Conservation (phyloP, 495 filamentous ascomycete species). For the Pyrenula aspistea region DNA sequence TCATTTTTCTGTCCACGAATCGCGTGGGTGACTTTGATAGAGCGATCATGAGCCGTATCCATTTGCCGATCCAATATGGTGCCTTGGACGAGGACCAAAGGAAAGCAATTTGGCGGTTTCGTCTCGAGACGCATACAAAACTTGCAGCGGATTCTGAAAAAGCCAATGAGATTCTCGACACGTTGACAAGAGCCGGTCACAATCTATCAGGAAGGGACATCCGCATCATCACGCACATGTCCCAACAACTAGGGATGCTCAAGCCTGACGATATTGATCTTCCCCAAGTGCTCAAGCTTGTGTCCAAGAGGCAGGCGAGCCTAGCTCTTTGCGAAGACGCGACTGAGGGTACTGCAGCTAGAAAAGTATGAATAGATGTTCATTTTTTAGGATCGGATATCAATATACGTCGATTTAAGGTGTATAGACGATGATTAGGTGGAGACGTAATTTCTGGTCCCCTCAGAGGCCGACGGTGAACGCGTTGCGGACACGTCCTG, state of each 20-base stretch:
- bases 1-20: slow-evolving; percentile 1
- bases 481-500: too few species aligned
- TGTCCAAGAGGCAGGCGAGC: background rate
- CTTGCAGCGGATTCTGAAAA: too few species aligned
- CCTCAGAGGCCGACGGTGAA: too few species aligned
- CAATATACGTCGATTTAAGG: too few species aligned
- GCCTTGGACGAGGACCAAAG: background rate
- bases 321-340: background rate
- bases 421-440: too few species aligned
- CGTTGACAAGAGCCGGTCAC: background rate
- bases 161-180: background rate
- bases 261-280: background rate
- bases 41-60: background rate
- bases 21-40: background rate
- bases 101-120: background rate
- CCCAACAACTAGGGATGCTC: background rate
- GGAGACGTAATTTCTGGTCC: too few species aligned
- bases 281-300: background rate
- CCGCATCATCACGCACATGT: background rate
- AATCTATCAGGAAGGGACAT: background rate
- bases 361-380: too few species aligned
- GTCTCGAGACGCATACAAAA: background rate
- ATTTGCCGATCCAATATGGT: background rate
- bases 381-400: too few species aligned
- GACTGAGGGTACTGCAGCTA: background rate